Evolutionary conservation across 2,329 filamentous ascomycete genomes (phyloP).

Genomic region (Botrytis medusae): DNA sequence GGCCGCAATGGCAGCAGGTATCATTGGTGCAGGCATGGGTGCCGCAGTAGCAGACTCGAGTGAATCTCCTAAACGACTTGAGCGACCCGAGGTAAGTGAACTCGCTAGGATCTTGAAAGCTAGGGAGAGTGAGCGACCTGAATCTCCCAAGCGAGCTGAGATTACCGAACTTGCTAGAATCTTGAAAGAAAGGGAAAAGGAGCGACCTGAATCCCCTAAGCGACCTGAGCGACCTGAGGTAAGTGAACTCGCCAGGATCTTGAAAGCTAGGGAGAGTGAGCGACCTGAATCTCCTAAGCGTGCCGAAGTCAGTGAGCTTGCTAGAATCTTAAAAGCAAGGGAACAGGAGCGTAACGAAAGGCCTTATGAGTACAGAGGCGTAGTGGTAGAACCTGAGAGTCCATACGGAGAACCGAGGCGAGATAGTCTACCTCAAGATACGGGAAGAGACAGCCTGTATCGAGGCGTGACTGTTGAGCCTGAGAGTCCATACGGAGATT

Average conservation of each 20-base stretch:
- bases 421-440: not conserved
- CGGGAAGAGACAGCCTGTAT: constrained; percentile 2
- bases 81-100: constrained; percentile 18
- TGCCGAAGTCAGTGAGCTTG: constrained; percentile 12
- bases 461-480: constrained; percentile 35
- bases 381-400: constrained; percentile 33
- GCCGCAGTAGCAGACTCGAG: constrained; percentile 34
- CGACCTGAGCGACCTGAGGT: constrained; percentile 4
- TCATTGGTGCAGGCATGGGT: constrained; percentile 45
- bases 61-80: constrained; percentile 27
- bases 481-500: constrained; percentile 27
- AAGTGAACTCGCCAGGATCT: constrained; percentile 3
- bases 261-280: constrained; percentile 16
- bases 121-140: constrained; percentile 22
- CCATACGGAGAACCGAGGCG: constrained; percentile 27
- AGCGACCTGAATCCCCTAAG: constrained; percentile 28
- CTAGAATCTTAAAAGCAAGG: constrained; percentile 13
- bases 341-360: constrained; percentile 25
- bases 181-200: too few relatives aligned
- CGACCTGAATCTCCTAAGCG: constrained; percentile 23
- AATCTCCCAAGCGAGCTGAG: constrained; percentile 11
- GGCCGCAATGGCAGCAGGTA: constrained; percentile 53
- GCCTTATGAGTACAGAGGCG: constrained; percentile 35
- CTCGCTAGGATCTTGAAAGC: constrained; percentile 7
- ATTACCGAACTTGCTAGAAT: constrained; percentile 7